These are phyloP conservation scores for Tricholoma flavovirens DNA, from an alignment of 768 basidiomycete genomes.

Conservation along the genomic window DNA sequence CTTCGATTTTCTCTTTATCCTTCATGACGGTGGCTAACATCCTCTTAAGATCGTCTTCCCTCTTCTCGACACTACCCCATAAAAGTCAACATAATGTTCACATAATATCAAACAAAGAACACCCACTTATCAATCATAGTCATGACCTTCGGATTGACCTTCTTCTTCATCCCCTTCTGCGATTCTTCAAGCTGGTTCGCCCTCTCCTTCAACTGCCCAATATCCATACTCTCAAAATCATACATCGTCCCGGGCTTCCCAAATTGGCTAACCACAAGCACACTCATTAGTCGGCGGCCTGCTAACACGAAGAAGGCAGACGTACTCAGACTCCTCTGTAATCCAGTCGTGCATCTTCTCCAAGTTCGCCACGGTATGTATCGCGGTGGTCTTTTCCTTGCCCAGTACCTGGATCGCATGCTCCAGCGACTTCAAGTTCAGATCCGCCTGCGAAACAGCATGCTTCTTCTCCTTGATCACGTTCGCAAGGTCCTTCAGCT, in stretches of 20 bases:
- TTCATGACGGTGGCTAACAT: constrained; percentile 84
- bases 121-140: constrained; percentile 91
- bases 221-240: constrained; percentile 68
- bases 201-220: constrained; percentile 52
- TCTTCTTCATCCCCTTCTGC: constrained; percentile 89
- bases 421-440: constrained; percentile 58
- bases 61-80: constrained; percentile 81
- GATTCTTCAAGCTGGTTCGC: constrained; percentile 69
- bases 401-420: constrained; percentile 58
- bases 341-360: constrained; percentile 91
- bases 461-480: constrained; percentile 80
- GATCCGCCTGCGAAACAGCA: constrained; percentile 59
- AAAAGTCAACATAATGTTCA: background rate
- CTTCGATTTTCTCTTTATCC: constrained; percentile 93
- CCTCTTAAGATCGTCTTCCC: constrained; percentile 79
- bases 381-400: constrained; percentile 59
- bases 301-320: constrained; percentile 8
- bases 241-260: constrained; percentile 77
- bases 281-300: background rate
- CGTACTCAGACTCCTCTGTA: constrained; percentile 77
- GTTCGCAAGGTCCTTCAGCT: constrained; percentile 77
- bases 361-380: constrained; percentile 50
- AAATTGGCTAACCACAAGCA: constrained; percentile 55
- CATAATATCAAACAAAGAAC: constrained; percentile 6
- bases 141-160: constrained; percentile 92